These are phyloP conservation scores for Pseudotsuga menziesii DNA, from an alignment of 75 land plant species.

Conservation along the genomic window DNA sequence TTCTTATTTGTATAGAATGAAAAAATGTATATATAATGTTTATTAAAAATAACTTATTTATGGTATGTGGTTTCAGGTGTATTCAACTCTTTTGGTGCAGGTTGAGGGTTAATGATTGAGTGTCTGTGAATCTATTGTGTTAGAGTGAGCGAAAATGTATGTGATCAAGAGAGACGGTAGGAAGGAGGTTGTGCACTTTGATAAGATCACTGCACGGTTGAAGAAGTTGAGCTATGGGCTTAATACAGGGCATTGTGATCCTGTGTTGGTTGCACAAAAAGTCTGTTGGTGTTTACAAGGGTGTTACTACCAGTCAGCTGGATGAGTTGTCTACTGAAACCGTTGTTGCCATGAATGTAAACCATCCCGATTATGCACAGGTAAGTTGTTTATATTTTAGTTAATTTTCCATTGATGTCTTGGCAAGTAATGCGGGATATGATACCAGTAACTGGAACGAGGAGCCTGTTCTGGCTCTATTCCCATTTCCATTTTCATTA, in stretches of 20 bases:
- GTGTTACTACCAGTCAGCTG: conserved; percentile 57
- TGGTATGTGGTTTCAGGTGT: too few relatives aligned
- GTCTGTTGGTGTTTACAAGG: conserved; percentile 53
- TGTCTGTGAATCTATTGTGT: too few relatives aligned
- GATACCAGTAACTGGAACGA: too few relatives aligned
- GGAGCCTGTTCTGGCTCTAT: too few relatives aligned
- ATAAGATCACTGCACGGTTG: conserved; percentile 56
- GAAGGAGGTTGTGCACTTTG: conserved; percentile 51
- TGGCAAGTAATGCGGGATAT: too few relatives aligned
- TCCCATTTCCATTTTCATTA: too few relatives aligned
- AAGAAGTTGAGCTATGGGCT: conserved; percentile 57
- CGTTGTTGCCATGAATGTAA: conserved; percentile 50
- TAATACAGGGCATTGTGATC: conserved; percentile 47
- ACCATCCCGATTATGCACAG: conserved; percentile 52
- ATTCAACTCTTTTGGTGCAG: too few relatives aligned
- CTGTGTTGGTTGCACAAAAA: conserved; percentile 48
- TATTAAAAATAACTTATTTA: too few relatives aligned
- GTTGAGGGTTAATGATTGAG: too few relatives aligned
- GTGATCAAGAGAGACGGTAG: conserved; percentile 52
- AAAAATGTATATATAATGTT: too few relatives aligned
- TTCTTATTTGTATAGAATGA: too few relatives aligned
- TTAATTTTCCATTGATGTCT: too few relatives aligned
- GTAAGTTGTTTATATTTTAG: conserved; percentile 14
- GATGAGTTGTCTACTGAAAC: conserved; percentile 60
- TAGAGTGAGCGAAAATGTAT: conserved; percentile 22